Percentiles rank a stretch among this genome's conserved stretches.
These are phyloP conservation scores for Ambrosia trifida DNA, from an alignment of 129 eudicot genomes.

Conservation along the genomic window DNA sequence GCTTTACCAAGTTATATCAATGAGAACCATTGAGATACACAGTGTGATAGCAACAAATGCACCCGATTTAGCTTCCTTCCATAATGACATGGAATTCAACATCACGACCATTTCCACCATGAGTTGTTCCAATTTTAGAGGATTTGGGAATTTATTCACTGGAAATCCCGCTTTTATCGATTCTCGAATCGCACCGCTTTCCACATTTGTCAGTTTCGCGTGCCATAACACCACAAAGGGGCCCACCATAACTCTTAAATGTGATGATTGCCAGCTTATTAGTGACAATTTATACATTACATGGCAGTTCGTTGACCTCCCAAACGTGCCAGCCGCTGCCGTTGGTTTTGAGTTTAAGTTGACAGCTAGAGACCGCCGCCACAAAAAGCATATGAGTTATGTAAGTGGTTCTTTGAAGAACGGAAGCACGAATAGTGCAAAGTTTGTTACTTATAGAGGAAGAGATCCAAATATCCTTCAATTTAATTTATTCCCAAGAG, in stretches of 20 bases:
- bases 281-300: constrained; percentile 58
- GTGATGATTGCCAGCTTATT: constrained; percentile 59
- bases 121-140: constrained; percentile 83
- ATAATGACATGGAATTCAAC: constrained; percentile 81
- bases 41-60: constrained; percentile 78
- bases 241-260: constrained; percentile 63
- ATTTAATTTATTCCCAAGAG: constrained; percentile 82
- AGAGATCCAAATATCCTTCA: constrained; percentile 62
- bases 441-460: constrained; percentile 79
- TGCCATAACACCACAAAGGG: constrained; percentile 80
- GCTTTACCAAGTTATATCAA: constrained; percentile 80
- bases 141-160: constrained; percentile 51
- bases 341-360: constrained; percentile 88
- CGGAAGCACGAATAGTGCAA: constrained; percentile 53
- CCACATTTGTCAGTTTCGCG: constrained; percentile 60
- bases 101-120: constrained; percentile 79
- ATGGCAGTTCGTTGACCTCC: constrained; percentile 87
- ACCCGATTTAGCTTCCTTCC: constrained; percentile 74
- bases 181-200: constrained; percentile 46
- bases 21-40: constrained; percentile 78
- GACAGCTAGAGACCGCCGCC: constrained; percentile 57
- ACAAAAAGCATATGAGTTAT: constrained; percentile 63
- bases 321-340: constrained; percentile 75
- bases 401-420: constrained; percentile 75
- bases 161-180: constrained; percentile 76